Conservation (phyloP, 257 asterid species). For the Penstemon newberryi region DNA sequence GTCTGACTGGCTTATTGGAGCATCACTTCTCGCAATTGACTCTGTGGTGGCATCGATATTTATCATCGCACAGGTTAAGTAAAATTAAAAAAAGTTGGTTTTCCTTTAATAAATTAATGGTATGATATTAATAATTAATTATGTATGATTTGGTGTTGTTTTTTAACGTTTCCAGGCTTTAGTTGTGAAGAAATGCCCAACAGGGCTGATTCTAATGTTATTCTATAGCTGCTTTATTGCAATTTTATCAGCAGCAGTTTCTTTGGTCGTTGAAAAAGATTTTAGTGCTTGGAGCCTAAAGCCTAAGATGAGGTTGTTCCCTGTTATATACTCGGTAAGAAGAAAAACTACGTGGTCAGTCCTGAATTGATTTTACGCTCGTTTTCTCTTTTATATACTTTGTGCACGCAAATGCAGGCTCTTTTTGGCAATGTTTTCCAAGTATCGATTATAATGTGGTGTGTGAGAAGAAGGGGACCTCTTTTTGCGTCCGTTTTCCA, state of each 20-base stretch:
- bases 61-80: conserved; percentile 55
- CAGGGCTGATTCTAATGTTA: conserved; percentile 57
- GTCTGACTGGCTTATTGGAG: conserved; percentile 63
- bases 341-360: neutral
- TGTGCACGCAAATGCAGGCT: conserved; percentile 36
- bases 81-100: neutral
- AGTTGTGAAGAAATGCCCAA: conserved; percentile 57
- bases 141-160: neutral
- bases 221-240: conserved; percentile 63
- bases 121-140: neutral
- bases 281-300: conserved; percentile 53
- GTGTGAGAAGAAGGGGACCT: conserved; percentile 63
- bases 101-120: neutral
- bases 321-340: conserved; percentile 64
- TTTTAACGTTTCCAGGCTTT: conserved; percentile 46
- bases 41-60: conserved; percentile 43
- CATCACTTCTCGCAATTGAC: conserved; percentile 47
- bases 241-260: conserved; percentile 43
- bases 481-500: conserved; percentile 64
- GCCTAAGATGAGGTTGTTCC: conserved; percentile 42
- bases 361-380: too few species aligned
- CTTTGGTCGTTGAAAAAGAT: conserved; percentile 45
- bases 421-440: conserved; percentile 64
- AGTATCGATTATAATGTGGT: conserved; percentile 57
- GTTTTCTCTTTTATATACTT: neutral